phyloP scores from a whole-genome alignment of 495 filamentous ascomycete genomes.

The Hypoxylon fragiforme region DNA sequence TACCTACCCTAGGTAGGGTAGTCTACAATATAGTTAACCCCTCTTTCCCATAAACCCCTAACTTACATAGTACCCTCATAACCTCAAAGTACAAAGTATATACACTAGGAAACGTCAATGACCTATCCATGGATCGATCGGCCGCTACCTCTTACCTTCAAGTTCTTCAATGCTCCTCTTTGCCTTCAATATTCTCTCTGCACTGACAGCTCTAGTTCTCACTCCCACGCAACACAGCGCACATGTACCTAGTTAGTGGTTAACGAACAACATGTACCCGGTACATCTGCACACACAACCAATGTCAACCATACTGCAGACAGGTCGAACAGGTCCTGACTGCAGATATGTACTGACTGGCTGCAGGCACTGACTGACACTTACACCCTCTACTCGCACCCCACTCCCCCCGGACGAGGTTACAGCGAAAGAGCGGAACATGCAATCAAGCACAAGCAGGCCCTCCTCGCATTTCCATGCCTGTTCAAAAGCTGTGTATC shows the following conservation, averaged over 20 bases:
- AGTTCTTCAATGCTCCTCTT: slow-evolving; percentile 4
- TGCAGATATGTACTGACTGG: background rate
- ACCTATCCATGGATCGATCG: too few relatives aligned
- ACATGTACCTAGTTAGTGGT: too few relatives aligned
- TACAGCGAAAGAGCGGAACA: slow-evolving; percentile 39
- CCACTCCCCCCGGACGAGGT: slow-evolving; percentile 24
- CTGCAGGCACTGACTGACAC: too few relatives aligned
- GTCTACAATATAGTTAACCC: too few relatives aligned
- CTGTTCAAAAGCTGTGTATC: slow-evolving; percentile 25
- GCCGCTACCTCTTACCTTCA: slow-evolving; percentile 14
- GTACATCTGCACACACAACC: background rate
- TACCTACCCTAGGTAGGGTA: too few relatives aligned
- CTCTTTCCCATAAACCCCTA: too few relatives aligned
- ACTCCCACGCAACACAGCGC: background rate
- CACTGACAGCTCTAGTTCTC: background rate
- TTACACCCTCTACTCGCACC: slow-evolving; percentile 14
- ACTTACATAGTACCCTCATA: too few relatives aligned
- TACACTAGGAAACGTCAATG: too few relatives aligned
- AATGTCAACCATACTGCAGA: too few relatives aligned
- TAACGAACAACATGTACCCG: background rate
- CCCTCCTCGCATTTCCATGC: slow-evolving; percentile 36
- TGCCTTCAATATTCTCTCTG: background rate
- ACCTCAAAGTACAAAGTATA: too few relatives aligned
- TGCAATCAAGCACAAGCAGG: slow-evolving; percentile 29
- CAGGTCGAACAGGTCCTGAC: too few relatives aligned